Base-by-base conservation (phyloP, 441 rosid species). In the Iberis amara region DNA sequence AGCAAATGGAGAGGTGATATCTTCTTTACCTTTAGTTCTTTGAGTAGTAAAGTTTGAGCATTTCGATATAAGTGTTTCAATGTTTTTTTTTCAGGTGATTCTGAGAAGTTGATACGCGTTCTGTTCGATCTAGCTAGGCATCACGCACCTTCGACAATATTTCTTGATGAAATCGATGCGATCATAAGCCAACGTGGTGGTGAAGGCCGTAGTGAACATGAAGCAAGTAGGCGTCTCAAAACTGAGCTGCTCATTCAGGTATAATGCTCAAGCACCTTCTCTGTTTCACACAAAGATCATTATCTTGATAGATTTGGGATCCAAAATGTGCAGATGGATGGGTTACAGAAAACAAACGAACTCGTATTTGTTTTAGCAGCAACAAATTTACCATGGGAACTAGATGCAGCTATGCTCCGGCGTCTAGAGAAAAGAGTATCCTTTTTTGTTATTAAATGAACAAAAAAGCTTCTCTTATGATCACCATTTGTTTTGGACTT, bases 181-280 rank as follows among this genome's bases (percentile, higher is more conserved):
- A 88, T 91, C 45, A 88, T 91, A 52, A 88, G 98, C 47, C 96
- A 88, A 43, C 87, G 96, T 50, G 98, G 98, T 36, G 98, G 98
- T 32, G 95, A 80, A 79, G 96, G 81, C 32, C 75, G 76, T 12
- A 88, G 95, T 71, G 96, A 91, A 73, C 98, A 91, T 70, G 98
- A 91, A 78, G 96, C 98, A 40, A 91, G 98, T 55, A 79, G 98
- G 76, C 95, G 96, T 56, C 74, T 91, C 79, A 88, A 91, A 71
- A 91, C 98, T 1, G 96, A 91, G 71, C 85, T 91, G n/a, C 96
- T 91, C 44, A 79, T 91, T 59, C 98, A 91, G 91, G 98, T 85
- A 65, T 27, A 36, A 58, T 50, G 52, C 71, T 55, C 59, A 27
- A 52, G 31, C 58, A 24, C 27, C 27, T 24, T 24, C 2, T 24